phyloP scores from a whole-genome alignment of 768 basidiomycete genomes.

The Butyriboletus loyo region DNA sequence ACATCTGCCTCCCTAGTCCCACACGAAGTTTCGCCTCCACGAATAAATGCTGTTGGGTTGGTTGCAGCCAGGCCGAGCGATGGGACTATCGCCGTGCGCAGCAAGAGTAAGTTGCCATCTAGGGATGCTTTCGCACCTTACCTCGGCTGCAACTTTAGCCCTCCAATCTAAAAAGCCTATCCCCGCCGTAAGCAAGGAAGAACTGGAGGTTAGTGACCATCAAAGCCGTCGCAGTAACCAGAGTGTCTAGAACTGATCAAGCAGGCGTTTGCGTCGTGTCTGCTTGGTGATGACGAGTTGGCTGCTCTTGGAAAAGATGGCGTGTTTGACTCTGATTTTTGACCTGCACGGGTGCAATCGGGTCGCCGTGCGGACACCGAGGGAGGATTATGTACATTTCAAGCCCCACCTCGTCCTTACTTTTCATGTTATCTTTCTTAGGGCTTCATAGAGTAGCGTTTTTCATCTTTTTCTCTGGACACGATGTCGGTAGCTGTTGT shows the following conservation, averaged over 20 bases:
- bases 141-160: background rate
- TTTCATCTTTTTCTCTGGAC: background rate
- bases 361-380: background rate
- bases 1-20: background rate
- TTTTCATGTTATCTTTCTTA: constrained; percentile 2
- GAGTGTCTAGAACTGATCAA: constrained; percentile 10
- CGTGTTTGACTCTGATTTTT: constrained; percentile 22
- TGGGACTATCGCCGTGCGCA: background rate
- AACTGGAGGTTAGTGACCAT: constrained; percentile 21
- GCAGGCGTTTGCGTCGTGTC: constrained; percentile 35
- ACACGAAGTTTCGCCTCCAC: background rate
- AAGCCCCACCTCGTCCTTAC: background rate
- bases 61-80: background rate
- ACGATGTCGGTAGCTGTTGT: constrained; percentile 15
- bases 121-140: background rate
- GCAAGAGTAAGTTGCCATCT: background rate
- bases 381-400: too few relatives aligned
- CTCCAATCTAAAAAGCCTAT: background rate
- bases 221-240: background rate
- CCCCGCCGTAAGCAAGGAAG: constrained; percentile 7
- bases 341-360: background rate
- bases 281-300: constrained; percentile 37
- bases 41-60: background rate
- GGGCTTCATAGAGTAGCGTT: background rate
- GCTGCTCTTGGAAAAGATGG: constrained; percentile 28